A percentile compares a stretch with the other conserved stretches of the same genome.
Conservation (phyloP, 2,329 filamentous ascomycete genomes). For the Cladophialophora psammophila region DNA sequence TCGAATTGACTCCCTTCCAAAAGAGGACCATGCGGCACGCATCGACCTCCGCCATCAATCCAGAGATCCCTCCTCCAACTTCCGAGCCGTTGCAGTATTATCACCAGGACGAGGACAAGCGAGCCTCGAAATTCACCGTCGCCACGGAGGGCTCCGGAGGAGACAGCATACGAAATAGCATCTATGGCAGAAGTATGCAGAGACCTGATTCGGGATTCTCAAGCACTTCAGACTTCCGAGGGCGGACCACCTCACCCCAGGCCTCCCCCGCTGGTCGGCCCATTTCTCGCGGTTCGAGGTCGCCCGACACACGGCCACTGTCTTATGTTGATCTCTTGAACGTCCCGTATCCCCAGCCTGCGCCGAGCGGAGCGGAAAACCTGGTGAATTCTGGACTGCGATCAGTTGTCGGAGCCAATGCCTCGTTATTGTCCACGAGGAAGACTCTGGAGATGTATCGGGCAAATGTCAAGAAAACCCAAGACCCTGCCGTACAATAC, state of each 20-base stretch:
- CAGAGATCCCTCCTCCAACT: constrained; percentile 44
- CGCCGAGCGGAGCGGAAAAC: constrained; percentile 63
- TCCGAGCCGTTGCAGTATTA: constrained; percentile 61
- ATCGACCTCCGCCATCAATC: constrained; percentile 32
- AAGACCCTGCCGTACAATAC: constrained; percentile 87
- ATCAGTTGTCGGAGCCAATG: constrained; percentile 82
- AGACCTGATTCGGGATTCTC: constrained; percentile 82
- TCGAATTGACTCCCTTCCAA: constrained; percentile 32
- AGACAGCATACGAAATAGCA: constrained; percentile 57
- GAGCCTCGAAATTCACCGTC: constrained; percentile 42
- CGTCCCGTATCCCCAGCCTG: constrained; percentile 80
- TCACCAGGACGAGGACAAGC: constrained; percentile 54
- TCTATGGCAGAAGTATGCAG: constrained; percentile 64
- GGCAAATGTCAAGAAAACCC: constrained; percentile 96
- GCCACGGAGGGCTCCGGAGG: constrained; percentile 53
- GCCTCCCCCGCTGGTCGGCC: constrained; percentile 58
- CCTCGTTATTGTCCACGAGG: constrained; percentile 86
- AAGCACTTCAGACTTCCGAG: constrained; percentile 73
- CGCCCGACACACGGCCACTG: constrained; percentile 64
- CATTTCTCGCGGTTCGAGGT: constrained; percentile 60
- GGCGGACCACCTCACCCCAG: constrained; percentile 64
- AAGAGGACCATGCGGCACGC: constrained; percentile 41
- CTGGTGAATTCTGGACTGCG: constrained; percentile 85
- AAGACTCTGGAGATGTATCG: constrained; percentile 98
- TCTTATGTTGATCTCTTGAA: constrained; percentile 70